These are phyloP conservation scores for Hypericum androsaemum DNA, from an alignment of 345 rosid genomes.

Conservation along the genomic window DNA sequence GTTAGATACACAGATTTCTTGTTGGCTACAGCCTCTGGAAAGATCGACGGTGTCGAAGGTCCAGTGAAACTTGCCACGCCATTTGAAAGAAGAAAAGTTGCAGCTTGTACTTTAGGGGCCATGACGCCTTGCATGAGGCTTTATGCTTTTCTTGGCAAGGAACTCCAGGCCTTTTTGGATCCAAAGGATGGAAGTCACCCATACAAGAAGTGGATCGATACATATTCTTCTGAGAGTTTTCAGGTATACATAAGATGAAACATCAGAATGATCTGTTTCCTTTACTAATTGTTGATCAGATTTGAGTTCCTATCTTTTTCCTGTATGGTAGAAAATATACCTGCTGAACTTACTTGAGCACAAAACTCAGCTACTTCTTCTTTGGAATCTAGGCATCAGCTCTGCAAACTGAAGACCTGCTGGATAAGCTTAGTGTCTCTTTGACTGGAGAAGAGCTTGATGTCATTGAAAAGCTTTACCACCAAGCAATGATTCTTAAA, in stretches of 20 bases:
- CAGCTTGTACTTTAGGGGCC: constrained; percentile 92
- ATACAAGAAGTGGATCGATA: constrained; percentile 82
- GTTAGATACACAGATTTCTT: constrained; percentile 71
- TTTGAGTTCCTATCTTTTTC: constrained; percentile 8
- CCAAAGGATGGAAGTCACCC: constrained; percentile 42
- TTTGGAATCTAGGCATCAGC: constrained; percentile 61
- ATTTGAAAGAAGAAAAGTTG: constrained; percentile 91
- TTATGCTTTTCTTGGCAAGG: constrained; percentile 78
- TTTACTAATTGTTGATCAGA: constrained; percentile 8
- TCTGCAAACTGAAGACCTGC: constrained; percentile 84
- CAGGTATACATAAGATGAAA: constrained; percentile 33
- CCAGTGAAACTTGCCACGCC: constrained; percentile 93
- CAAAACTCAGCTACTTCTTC: constrained; percentile 21
- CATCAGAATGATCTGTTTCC: no score
- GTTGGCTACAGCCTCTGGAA: constrained; percentile 93
- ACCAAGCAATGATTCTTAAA: constrained; percentile 97
- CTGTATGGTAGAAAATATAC: constrained; percentile 14
- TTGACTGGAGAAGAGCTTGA: constrained; percentile 96
- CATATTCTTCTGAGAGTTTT: constrained; percentile 63
- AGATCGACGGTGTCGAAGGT: constrained; percentile 83
- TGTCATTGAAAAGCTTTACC: constrained; percentile 83
- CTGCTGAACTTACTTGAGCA: constrained; percentile 18
- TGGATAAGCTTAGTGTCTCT: constrained; percentile 82
- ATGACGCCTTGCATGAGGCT: constrained; percentile 94
- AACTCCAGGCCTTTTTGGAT: constrained; percentile 45